These are phyloP conservation scores for Mycena galericulata DNA, from an alignment of 768 basidiomycete genomes.

Conservation along the genomic window DNA sequence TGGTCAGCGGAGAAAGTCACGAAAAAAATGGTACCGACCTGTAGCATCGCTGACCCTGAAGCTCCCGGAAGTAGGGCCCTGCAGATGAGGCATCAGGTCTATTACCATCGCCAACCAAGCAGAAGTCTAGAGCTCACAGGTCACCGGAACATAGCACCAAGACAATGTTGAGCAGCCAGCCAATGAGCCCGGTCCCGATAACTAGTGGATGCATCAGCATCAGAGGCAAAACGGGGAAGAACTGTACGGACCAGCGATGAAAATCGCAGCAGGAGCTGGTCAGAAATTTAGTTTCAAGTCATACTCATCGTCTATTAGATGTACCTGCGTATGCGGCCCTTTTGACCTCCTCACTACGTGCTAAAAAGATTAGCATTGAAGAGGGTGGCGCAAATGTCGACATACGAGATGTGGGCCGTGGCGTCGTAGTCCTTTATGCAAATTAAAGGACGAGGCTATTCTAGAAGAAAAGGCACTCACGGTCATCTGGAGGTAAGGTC, in stretches of 20 bases:
- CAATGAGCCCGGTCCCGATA: slow-evolving; percentile 80
- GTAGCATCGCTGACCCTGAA: slow-evolving; percentile 79
- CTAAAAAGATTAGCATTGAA: slow-evolving; percentile 17
- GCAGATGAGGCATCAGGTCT: slow-evolving; percentile 5
- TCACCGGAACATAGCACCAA: slow-evolving; percentile 87
- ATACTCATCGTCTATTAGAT: slow-evolving; percentile 9
- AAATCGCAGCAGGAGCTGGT: slow-evolving; percentile 44
- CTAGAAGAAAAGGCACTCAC: slow-evolving; percentile 47
- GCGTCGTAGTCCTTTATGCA: slow-evolving; percentile 78
- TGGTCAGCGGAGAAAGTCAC: background rate
- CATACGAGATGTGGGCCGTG: slow-evolving; percentile 85
- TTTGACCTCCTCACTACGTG: slow-evolving; percentile 77
- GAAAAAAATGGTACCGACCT: slow-evolving; percentile 48
- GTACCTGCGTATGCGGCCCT: slow-evolving; percentile 82
- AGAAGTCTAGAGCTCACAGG: slow-evolving; percentile 56
- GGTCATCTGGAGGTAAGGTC: slow-evolving; percentile 60
- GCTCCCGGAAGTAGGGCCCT: slow-evolving; percentile 76
- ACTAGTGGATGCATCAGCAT: slow-evolving; percentile 51
- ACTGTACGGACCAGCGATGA: slow-evolving; percentile 38
- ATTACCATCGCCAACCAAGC: slow-evolving; percentile 1
- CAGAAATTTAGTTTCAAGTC: slow-evolving; percentile 1
- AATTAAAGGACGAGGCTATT: background rate
- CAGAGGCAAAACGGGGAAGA: background rate
- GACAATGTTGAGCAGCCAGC: slow-evolving; percentile 91
- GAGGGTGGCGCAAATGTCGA: slow-evolving; percentile 26